These are phyloP conservation scores for Abortiporus biennis DNA, from an alignment of 1,284 basidiomycete species.

Conservation along the genomic window DNA sequence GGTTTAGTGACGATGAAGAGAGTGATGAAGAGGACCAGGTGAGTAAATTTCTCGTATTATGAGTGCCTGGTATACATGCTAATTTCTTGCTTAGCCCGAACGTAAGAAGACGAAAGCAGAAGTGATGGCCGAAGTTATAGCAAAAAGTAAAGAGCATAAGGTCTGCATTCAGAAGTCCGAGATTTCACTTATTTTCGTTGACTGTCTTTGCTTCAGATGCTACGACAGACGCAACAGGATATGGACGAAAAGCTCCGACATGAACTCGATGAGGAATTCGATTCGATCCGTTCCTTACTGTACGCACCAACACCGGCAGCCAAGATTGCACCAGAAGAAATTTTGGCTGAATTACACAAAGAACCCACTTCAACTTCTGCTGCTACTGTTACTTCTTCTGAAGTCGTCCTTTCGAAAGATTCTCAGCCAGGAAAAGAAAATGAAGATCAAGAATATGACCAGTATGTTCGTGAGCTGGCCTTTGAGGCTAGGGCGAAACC, in stretches of 20 bases:
- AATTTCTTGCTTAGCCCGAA: constrained; percentile 45
- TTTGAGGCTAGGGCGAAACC: constrained; percentile 94
- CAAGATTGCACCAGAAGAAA: neutral
- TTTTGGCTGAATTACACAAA: neutral
- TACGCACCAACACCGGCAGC: constrained; percentile 47
- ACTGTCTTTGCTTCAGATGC: constrained; percentile 49
- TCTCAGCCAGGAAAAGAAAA: constrained; percentile 3
- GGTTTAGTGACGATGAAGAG: constrained; percentile 68
- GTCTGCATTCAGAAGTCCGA: constrained; percentile 33
- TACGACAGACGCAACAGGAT: constrained; percentile 84
- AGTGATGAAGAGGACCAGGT: constrained; percentile 35
- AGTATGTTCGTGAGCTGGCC: constrained; percentile 86
- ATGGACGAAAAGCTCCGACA: constrained; percentile 84
- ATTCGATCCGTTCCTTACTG: constrained; percentile 76
- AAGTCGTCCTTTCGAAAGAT: constrained; percentile 2
- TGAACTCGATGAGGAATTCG: constrained; percentile 86
- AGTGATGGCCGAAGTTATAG: constrained; percentile 97
- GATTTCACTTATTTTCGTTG: too few relatives aligned
- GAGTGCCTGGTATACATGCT: neutral
- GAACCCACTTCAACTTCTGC: neutral
- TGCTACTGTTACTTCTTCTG: constrained; percentile 21
- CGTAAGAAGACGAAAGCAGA: constrained; percentile 91
- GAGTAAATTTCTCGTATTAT: neutral
- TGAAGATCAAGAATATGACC: constrained; percentile 72
- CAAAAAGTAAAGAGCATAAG: constrained; percentile 95